Base-by-base conservation (phyloP, 257 asterid species). In the Plantago ovata region DNA sequence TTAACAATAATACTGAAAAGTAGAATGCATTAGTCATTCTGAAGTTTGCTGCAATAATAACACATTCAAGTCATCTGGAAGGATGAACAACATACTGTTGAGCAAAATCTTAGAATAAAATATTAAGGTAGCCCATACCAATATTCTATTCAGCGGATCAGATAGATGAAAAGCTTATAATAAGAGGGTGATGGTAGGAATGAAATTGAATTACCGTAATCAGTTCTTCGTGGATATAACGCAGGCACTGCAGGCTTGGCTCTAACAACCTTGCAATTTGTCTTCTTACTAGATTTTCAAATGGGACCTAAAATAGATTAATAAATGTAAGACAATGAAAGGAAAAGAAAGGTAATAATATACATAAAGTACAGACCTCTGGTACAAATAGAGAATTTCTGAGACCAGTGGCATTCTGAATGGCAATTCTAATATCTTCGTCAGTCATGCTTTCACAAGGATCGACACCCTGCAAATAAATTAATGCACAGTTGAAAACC, bases 351-450 rank as follows among this genome's bases (percentile, higher is more conserved):
- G 2, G 38, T 32, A 53, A 24, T 33, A 53, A 12, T 15, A n/a
- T 32, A 32, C 43, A 53, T 19, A 24, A 46, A 48, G 15, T 28
- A 60, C 47, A 45, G n/a, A 81, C 87, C 61, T 78, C 84, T 10
- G 87, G 87, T 20, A 81, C 84, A 75, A 81, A 81, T 20, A 81
- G 64, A 43, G 82, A 81, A 61, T 84, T 77, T 71, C 42, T 72
- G 54, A 77, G 76, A 61, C 87, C 87, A 9, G 82, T 77, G 21
- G 84, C 84, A 72, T 81, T 81, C 64, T 77, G 87, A 61, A 81
- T 75, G 60, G 87, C 80, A 58, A 84, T 78, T 56, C 84, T 76
- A 63, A 81, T 78, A 66, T 81, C 84, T 52, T 78, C 80, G 51
- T 81, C 80, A 20, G 84, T 81, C 58, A 81, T 69, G 53, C 65